Percentiles rank a stretch among this genome's conserved stretches.
Conservation (phyloP, 768 basidiomycete species). For the Cyclocybe aegerita region DNA sequence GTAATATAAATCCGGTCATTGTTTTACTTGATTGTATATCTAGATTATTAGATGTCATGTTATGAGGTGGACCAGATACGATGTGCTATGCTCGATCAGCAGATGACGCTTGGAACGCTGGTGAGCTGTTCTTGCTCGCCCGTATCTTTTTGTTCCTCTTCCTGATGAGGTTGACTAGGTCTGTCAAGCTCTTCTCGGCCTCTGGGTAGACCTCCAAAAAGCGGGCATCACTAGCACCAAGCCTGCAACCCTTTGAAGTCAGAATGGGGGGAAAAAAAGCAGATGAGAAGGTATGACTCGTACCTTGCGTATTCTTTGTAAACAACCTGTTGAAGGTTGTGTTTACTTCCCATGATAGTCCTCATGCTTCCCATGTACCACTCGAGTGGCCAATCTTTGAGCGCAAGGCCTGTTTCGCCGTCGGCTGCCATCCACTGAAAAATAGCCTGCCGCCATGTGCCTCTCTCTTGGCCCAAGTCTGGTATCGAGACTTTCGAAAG, state of each 20-base stretch:
- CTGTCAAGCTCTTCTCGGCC: background rate
- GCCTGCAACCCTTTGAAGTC: background rate
- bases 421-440: background rate
- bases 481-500: conserved; percentile 19
- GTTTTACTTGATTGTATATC: too few species aligned
- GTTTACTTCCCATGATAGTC: background rate
- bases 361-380: conserved; percentile 1
- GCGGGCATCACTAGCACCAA: background rate
- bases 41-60: too few species aligned
- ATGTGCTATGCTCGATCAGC: too few species aligned
- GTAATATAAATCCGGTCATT: too few species aligned
- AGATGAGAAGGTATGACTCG: background rate
- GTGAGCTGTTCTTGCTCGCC: too few species aligned
- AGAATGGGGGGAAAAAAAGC: background rate
- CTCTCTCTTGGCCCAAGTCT: conserved; percentile 8
- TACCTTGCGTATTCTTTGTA: background rate
- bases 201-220: conserved; percentile 8
- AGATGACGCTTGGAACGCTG: too few species aligned
- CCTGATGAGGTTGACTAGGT: conserved; percentile 1
- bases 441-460: conserved; percentile 16
- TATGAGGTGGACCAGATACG: too few species aligned
- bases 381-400: conserved; percentile 3
- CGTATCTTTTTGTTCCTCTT: too few species aligned
- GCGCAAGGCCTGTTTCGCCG: background rate
- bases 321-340: too few species aligned